Conservation (phyloP, 202 grass and related monocot genomes). For the Sporobolus alterniflorus region DNA sequence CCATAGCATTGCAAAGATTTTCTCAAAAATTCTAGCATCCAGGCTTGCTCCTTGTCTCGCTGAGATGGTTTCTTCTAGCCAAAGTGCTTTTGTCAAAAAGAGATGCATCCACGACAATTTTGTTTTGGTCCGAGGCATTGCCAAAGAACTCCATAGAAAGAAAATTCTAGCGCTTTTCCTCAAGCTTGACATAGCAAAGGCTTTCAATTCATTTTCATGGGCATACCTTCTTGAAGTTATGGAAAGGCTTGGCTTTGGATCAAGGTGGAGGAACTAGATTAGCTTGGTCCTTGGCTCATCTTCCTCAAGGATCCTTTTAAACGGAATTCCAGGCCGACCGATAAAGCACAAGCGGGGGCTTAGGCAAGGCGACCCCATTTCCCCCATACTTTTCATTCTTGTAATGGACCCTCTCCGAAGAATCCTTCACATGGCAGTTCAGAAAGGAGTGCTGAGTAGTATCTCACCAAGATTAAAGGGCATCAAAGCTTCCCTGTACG, state of each 20-base stretch:
- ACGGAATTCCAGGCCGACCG: not conserved
- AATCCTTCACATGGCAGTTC: not conserved
- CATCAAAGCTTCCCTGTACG: not conserved
- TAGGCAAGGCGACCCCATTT: not conserved
- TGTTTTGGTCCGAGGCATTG: not conserved
- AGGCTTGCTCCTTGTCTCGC: too few relatives aligned
- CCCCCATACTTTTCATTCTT: not conserved
- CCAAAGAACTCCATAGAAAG: not conserved
- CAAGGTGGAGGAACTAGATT: not conserved
- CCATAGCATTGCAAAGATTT: not conserved
- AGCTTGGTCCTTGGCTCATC: not conserved
- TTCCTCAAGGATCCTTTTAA: not conserved
- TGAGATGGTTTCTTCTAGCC: fast-evolving
- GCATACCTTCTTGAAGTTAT: not conserved
- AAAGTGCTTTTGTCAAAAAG: not conserved
- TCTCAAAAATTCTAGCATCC: not conserved
- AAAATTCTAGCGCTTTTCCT: not conserved
- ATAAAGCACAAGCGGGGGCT: not conserved
- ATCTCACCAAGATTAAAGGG: too few relatives aligned
- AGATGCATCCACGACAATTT: not conserved
- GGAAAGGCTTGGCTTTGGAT: not conserved
- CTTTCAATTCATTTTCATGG: not conserved
- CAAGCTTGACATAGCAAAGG: not conserved
- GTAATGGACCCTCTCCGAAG: not conserved
- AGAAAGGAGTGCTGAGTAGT: not conserved